Evolutionary conservation across 371 early-diverging fungal species (phyloP), one percentile per base, ranked within the genome.

Genomic region (Syncephalis plumigaleata): DNA sequence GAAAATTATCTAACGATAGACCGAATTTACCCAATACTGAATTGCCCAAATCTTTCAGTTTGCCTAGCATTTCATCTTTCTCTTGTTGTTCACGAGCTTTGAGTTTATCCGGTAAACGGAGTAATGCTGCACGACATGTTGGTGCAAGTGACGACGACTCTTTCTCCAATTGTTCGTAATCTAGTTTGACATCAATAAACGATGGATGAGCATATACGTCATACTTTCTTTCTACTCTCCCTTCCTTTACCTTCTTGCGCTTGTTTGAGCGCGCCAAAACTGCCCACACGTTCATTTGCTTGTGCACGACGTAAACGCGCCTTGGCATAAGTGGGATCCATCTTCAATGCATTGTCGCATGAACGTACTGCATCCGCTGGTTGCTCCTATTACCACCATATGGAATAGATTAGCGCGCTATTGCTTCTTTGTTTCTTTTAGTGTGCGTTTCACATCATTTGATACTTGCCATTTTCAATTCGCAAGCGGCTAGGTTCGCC

Each of bases 241-340:
- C 8, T 22, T 21, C 39, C n/a, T 21, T 37, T 46, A 53, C 53
- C 53, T 48, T 53, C 49, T 27, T 42, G 39, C 16, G 81, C 73
- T 16, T 71, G 68, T 0, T 57, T 61, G 36, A 80, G 48, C 18
- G 76, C 53, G 2, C 69, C 39, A 18, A 64, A 72, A 0, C 68
- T 68, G 0, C 59, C 65, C 3, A 75, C 46, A 26, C 67, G 58
- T 55, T 77, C 87, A 54, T 76, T 78, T 16, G 87, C 84, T 54
- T 75, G 73, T n/a, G 87, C 91, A 50, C 89, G 80, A 36, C 91
- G 72, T 47, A 79, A 71, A 52, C 87, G 65, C 2, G 87, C 90
- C 66, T 87, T 85, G 53, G 79, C 73, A 49, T 82, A 89, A 13
- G 68, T 67, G 16, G 85, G 79, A 49, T 84, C 83, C 22, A 77